Conservation (phyloP, 1,284 basidiomycete species). For the Trichosporon coremiiforme region DNA sequence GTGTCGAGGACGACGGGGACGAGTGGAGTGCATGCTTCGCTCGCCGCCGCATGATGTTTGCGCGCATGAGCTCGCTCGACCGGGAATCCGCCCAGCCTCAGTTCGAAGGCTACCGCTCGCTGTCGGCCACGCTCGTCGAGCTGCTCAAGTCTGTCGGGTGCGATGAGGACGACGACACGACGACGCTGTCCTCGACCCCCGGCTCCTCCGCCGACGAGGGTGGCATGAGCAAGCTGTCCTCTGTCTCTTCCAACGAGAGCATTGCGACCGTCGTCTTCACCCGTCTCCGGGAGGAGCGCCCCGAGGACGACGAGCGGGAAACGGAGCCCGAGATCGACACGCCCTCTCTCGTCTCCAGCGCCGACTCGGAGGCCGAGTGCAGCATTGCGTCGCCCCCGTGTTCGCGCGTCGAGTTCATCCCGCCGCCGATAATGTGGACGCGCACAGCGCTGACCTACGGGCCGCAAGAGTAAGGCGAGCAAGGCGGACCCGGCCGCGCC, state of each 20-base stretch:
- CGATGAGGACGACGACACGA: slow-evolving; percentile 25
- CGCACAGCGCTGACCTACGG: neutral
- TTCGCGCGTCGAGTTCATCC: slow-evolving; percentile 27
- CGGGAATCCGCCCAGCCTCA: slow-evolving; percentile 38
- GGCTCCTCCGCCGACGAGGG: slow-evolving; percentile 20
- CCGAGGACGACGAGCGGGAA: slow-evolving; percentile 28
- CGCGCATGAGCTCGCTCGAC: slow-evolving; percentile 36
- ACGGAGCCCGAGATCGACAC: slow-evolving; percentile 29
- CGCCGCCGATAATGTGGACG: slow-evolving; percentile 6
- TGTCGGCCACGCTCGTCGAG: slow-evolving; percentile 46
- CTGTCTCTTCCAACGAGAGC: slow-evolving; percentile 18
- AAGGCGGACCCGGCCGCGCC: no score
- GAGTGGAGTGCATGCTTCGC: slow-evolving; percentile 53
- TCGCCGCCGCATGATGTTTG: slow-evolving; percentile 53
- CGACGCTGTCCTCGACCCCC: slow-evolving; percentile 18
- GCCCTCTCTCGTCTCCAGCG: slow-evolving; percentile 33
- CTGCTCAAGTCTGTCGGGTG: slow-evolving; percentile 38
- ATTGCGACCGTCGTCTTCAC: slow-evolving; percentile 25
- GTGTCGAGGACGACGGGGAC: slow-evolving; percentile 27
- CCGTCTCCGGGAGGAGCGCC: slow-evolving; percentile 24
- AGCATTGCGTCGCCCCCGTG: slow-evolving; percentile 31
- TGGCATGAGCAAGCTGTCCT: slow-evolving; percentile 1
- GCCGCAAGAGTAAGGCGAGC: neutral
- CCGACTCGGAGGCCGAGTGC: slow-evolving; percentile 34
- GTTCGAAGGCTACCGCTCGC: slow-evolving; percentile 52